Percentiles rank a stretch among this genome's conserved stretches.
Evolutionary conservation across 495 filamentous ascomycete species (phyloP).

Genomic region (Hypoxylon crocopeplum): DNA sequence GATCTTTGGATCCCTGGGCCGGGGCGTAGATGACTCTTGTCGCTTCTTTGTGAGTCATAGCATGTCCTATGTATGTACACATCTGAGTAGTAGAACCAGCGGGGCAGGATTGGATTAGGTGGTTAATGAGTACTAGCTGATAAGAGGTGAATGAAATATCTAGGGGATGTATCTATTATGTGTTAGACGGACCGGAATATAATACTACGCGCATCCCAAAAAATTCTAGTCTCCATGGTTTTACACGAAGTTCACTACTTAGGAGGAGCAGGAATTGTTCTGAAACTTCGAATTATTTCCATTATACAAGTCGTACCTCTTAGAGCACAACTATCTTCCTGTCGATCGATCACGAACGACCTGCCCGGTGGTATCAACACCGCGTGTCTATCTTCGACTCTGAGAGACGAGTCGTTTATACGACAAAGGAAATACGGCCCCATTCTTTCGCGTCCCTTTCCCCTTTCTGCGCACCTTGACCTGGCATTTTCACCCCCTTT

Average conservation of each 20-base stretch:
- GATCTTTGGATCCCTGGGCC: neutral
- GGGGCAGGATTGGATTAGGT: too few species aligned
- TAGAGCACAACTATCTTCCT: neutral
- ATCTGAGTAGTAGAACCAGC: too few species aligned
- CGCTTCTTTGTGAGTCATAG: neutral
- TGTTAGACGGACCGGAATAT: too few species aligned
- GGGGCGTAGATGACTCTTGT: neutral
- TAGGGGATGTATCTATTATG: too few species aligned
- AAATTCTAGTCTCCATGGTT: too few species aligned
- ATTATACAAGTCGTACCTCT: constrained; percentile 17
- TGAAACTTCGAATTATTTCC: constrained; percentile 19
- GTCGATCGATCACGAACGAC: constrained; percentile 18
- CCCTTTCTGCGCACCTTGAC: neutral
- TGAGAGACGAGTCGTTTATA: constrained; percentile 4
- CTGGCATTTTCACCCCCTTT: neutral
- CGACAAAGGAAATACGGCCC: constrained; percentile 14
- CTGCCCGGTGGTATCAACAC: constrained; percentile 18
- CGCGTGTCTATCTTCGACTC: constrained; percentile 4
- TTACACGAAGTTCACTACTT: neutral
- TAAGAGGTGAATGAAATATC: too few species aligned
- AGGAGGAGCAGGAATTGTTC: neutral
- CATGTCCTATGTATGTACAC: too few species aligned
- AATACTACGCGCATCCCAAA: too few species aligned
- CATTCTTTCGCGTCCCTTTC: neutral
- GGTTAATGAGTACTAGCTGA: too few species aligned